A percentile compares a stretch with the other conserved stretches of the same genome.
Evolutionary conservation across 2,329 filamentous ascomycete genomes (phyloP).

Genomic region (Fusarium setosum): DNA sequence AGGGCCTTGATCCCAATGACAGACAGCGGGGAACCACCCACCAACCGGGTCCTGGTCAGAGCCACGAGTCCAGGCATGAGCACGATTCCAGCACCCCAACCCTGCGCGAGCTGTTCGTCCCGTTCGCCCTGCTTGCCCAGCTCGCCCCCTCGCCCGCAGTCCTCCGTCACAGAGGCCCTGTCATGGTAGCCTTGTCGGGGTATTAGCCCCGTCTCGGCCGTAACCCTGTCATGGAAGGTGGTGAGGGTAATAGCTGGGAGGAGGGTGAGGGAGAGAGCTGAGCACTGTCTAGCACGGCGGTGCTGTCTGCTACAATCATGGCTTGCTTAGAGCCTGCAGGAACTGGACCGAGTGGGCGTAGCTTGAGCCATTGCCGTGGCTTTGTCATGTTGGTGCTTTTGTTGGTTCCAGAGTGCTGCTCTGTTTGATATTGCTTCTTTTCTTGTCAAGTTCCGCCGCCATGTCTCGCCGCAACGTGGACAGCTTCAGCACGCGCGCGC

Average conservation of each 20-base stretch:
- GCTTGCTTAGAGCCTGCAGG: conserved; percentile 28
- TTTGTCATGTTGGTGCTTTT: conserved; percentile 30
- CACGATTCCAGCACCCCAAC: conserved; percentile 36
- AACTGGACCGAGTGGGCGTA: conserved; percentile 35
- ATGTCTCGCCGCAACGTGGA: conserved; percentile 40
- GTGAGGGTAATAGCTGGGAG: conserved; percentile 32
- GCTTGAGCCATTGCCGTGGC: conserved; percentile 36
- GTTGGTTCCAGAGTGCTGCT: conserved; percentile 27
- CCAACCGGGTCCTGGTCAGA: conserved; percentile 42
- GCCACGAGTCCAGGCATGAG: conserved; percentile 39
- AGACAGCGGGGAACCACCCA: conserved; percentile 42
- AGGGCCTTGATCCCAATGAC: conserved; percentile 34
- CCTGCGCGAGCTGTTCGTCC: conserved; percentile 39
- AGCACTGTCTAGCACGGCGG: conserved; percentile 19
- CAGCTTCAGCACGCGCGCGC: conserved; percentile 32
- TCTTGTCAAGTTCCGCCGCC: conserved; percentile 29
- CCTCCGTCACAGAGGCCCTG: conserved; percentile 34
- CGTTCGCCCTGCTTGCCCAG: conserved; percentile 39
- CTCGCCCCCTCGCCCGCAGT: conserved; percentile 35
- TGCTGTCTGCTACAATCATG: conserved; percentile 20
- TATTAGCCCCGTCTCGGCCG: conserved; percentile 41
- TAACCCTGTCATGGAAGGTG: conserved; percentile 46
- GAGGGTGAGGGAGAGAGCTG: conserved; percentile 31
- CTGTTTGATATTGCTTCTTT: conserved; percentile 37
- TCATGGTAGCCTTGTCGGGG: conserved; percentile 42